A percentile compares a stretch with the other conserved stretches of the same genome.
Evolutionary conservation across 352 stramenopile species (phyloP).

Genomic region (Phytophthora pisi): DNA sequence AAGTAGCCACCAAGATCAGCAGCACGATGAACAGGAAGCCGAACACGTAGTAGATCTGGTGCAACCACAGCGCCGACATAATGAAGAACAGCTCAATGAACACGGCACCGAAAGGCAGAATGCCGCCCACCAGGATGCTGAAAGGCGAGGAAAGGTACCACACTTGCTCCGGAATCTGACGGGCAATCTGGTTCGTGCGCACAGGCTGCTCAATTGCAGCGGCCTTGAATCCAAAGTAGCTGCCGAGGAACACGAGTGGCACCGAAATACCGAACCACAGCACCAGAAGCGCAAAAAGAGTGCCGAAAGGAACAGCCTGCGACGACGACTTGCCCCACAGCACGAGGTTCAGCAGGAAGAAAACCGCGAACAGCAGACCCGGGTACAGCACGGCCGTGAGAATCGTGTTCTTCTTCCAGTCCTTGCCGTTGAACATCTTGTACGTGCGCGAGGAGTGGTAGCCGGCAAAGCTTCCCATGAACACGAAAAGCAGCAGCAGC

Average conservation of each 20-base stretch:
- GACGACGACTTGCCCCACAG: constrained; percentile 89
- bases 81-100: constrained; percentile 99
- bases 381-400: constrained; percentile 96
- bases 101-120: constrained; percentile 99
- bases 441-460: constrained; percentile 97
- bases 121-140: constrained; percentile 96
- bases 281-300: constrained; percentile 96
- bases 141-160: constrained; percentile 97
- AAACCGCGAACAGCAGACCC: constrained; percentile 92
- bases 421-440: constrained; percentile 98
- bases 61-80: constrained; percentile 99
- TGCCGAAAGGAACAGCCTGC: constrained; percentile 95
- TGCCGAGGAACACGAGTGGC: constrained; percentile 98
- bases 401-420: constrained; percentile 98
- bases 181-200: constrained; percentile 90
- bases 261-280: constrained; percentile 98
- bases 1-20: constrained; percentile 97
- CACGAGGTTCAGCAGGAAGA: constrained; percentile 97
- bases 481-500: constrained; percentile 97
- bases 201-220: constrained; percentile 89
- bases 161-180: constrained; percentile 93
- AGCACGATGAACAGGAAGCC: constrained; percentile 99
- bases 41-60: constrained; percentile 99
- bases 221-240: constrained; percentile 96
- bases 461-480: constrained; percentile 97